A percentile compares a stretch with the other conserved stretches of the same genome.
Evolutionary conservation across 257 asterid species (phyloP).

Genomic region (Thymus quinquecostatus): DNA sequence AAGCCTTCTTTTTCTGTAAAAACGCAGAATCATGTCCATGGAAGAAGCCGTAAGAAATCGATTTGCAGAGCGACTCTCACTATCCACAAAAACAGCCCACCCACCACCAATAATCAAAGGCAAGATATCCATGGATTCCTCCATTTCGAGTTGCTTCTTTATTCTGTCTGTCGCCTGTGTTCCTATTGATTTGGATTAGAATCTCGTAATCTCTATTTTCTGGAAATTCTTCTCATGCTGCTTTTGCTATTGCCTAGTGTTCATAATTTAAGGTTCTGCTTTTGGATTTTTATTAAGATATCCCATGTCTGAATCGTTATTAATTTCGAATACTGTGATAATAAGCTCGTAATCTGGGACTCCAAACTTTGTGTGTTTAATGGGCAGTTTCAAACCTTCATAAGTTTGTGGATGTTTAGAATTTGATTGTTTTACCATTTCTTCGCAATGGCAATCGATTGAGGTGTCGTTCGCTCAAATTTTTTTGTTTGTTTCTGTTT

Average conservation of each 20-base stretch:
- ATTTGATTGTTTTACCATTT: neutral
- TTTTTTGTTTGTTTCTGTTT: too few species aligned
- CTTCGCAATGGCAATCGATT: neutral
- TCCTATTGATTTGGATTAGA: too few species aligned
- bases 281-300: neutral
- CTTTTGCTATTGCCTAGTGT: neutral
- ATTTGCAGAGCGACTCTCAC: constrained; percentile 55
- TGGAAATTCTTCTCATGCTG: constrained; percentile 6
- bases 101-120: constrained; percentile 40
- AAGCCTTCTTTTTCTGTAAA: constrained; percentile 34
- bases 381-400: neutral
- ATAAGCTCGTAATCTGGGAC: neutral
- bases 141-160: neutral
- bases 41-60: constrained; percentile 23
- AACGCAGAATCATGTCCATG: constrained; percentile 29
- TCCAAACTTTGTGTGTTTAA: neutral
- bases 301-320: neutral
- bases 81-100: constrained; percentile 36
- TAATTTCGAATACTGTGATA: neutral
- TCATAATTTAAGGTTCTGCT: neutral
- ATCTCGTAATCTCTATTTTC: neutral
- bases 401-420: neutral
- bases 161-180: neutral
- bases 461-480: neutral
- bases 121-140: neutral